Conservation (phyloP, 768 basidiomycete genomes). For the Sarcodon aspratus region DNA sequence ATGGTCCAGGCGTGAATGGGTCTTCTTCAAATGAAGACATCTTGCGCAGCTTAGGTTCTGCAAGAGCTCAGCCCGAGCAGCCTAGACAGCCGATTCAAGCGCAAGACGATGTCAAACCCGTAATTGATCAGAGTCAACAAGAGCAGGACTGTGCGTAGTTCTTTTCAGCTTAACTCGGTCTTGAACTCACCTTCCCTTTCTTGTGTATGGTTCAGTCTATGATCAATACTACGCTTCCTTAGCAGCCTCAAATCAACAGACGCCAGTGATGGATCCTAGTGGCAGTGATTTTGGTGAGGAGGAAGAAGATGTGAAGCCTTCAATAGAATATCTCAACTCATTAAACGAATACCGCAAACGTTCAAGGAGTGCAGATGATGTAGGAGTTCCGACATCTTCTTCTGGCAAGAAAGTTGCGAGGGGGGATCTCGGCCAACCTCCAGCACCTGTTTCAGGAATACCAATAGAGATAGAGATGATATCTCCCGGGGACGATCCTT, state of each 20-base stretch:
- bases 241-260: conserved; percentile 51
- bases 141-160: conserved; percentile 54
- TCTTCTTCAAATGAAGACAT: conserved; percentile 60
- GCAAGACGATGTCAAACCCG: conserved; percentile 32
- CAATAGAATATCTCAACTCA: conserved; percentile 53
- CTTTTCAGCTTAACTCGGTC: background rate
- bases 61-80: conserved; percentile 16
- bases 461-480: conserved; percentile 8
- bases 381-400: conserved; percentile 2
- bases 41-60: conserved; percentile 53
- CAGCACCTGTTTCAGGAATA: conserved; percentile 1
- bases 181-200: background rate
- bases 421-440: background rate
- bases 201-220: conserved; percentile 35
- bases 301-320: conserved; percentile 61
- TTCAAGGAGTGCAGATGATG: conserved; percentile 48
- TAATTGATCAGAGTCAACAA: conserved; percentile 25
- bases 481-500: conserved; percentile 37
- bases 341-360: conserved; percentile 67
- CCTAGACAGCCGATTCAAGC: conserved; percentile 6
- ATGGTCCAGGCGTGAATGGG: conserved; percentile 15
- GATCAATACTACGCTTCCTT: conserved; percentile 78
- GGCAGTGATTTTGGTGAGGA: conserved; percentile 43
- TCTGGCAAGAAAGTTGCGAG: background rate
- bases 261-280: conserved; percentile 42